A percentile compares a stretch with the other conserved stretches of the same genome.
Evolutionary conservation across 2,329 filamentous ascomycete genomes (phyloP).

Genomic region (Pestalotiopsis sp.): DNA sequence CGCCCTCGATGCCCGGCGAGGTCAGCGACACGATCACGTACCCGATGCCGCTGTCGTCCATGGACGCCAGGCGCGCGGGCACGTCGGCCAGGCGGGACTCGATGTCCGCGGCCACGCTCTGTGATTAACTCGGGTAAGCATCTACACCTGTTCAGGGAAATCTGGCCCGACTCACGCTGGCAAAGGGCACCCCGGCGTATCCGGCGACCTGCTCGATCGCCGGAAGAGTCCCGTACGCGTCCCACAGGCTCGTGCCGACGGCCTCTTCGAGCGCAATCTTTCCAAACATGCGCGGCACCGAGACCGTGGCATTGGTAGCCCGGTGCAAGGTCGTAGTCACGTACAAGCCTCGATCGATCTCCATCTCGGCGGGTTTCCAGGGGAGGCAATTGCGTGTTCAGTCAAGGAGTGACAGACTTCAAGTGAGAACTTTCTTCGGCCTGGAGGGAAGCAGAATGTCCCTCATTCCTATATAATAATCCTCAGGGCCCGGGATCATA

Average conservation of each 20-base stretch:
- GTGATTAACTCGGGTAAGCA: not conserved
- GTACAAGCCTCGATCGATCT: not conserved
- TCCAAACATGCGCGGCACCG: slow-evolving; percentile 48
- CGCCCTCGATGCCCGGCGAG: slow-evolving; percentile 49
- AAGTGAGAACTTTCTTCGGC: not conserved
- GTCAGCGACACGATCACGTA: slow-evolving; percentile 52
- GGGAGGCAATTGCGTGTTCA: not conserved
- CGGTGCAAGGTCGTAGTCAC: not conserved
- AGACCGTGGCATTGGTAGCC: not conserved
- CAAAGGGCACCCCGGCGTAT: not conserved
- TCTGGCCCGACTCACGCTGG: not conserved
- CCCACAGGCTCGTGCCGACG: not conserved
- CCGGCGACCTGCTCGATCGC: slow-evolving; percentile 1
- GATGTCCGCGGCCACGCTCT: slow-evolving; percentile 3
- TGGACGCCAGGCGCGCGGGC: not conserved
- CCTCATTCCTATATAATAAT: not conserved
- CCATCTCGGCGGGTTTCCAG: not conserved
- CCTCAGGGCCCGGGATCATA: not conserved
- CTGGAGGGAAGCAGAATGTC: not conserved
- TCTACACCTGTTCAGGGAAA: not conserved
- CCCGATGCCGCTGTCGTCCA: slow-evolving; percentile 47
- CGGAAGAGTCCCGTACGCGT: not conserved
- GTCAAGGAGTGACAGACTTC: not conserved
- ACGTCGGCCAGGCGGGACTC: not conserved
- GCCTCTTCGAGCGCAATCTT: slow-evolving; percentile 67